A percentile compares a stretch with the other conserved stretches of the same genome.
Conservation (phyloP, 2,329 filamentous ascomycete species). For the Chrysoporthe puriensis region DNA sequence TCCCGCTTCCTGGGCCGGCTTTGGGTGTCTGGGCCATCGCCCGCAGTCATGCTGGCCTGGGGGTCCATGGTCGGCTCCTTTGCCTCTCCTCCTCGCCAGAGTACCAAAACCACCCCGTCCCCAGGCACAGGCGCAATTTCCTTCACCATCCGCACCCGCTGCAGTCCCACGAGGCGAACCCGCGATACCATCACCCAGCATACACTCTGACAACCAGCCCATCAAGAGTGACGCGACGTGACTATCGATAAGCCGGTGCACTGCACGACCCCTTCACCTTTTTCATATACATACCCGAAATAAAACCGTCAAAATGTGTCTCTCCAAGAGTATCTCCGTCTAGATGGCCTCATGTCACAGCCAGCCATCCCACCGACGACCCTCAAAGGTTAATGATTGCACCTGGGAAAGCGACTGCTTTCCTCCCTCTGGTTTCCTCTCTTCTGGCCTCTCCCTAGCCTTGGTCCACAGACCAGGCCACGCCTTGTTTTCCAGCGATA, state of each 20-base stretch:
- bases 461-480: slow-evolving; percentile 23
- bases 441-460: slow-evolving; percentile 30
- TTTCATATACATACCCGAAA: not conserved
- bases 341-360: slow-evolving; percentile 40
- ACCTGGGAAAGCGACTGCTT: slow-evolving; percentile 31
- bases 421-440: slow-evolving; percentile 32
- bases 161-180: not conserved
- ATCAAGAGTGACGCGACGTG: not conserved
- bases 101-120: slow-evolving; percentile 10
- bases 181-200: slow-evolving; percentile 12
- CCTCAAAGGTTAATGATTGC: slow-evolving; percentile 26
- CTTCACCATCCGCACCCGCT: not conserved
- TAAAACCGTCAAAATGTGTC: slow-evolving; percentile 19
- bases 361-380: slow-evolving; percentile 32
- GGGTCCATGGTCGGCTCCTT: not conserved
- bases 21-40: no score
- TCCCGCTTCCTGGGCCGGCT: no score
- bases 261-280: not conserved
- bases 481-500: slow-evolving; percentile 25
- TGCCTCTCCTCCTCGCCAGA: not conserved
- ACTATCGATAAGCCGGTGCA: not conserved
- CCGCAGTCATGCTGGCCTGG: not conserved
- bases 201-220: not conserved
- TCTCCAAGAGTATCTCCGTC: slow-evolving; percentile 19
- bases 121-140: not conserved